Conservation (phyloP, 176 grass and related monocot species). For the Juncus inflexus region DNA sequence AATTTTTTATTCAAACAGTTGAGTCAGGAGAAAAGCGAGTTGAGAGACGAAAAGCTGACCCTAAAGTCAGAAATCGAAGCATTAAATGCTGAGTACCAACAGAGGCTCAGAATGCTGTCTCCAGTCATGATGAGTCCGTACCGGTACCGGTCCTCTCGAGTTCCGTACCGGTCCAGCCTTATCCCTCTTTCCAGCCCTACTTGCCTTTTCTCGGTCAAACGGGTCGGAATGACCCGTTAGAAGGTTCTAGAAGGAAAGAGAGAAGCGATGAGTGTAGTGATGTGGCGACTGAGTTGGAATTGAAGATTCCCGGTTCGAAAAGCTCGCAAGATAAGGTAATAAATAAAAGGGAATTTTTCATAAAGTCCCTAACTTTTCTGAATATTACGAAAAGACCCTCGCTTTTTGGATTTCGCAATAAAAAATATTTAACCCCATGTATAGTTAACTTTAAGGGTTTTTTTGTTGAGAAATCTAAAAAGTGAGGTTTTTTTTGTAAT, state of each 20-base stretch:
- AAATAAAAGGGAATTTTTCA: constrained; percentile 39
- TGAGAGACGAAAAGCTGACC: constrained; percentile 76
- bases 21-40: constrained; percentile 77
- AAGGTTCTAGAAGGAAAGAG: constrained; percentile 54
- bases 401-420: too few species aligned
- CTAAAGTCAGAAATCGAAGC: constrained; percentile 75
- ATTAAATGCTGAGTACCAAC: constrained; percentile 66
- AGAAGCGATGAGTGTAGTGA: constrained; percentile 53
- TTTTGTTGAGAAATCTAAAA: neutral
- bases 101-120: constrained; percentile 51
- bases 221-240: constrained; percentile 31
- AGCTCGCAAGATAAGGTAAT: constrained; percentile 37
- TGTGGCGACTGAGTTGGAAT: constrained; percentile 83
- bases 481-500: too few species aligned
- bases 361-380: too few species aligned
- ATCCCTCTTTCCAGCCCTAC: constrained; percentile 53
- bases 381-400: too few species aligned
- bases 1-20: constrained; percentile 48
- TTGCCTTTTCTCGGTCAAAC: constrained; percentile 37
- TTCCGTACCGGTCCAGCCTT: constrained; percentile 63
- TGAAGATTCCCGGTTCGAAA: constrained; percentile 71
- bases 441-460: neutral
- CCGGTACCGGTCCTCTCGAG: constrained; percentile 51
- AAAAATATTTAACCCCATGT: too few species aligned
- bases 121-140: constrained; percentile 58